Base-by-base conservation (phyloP, 495 filamentous ascomycete genomes). In the Penicillium robsamsonii region DNA sequence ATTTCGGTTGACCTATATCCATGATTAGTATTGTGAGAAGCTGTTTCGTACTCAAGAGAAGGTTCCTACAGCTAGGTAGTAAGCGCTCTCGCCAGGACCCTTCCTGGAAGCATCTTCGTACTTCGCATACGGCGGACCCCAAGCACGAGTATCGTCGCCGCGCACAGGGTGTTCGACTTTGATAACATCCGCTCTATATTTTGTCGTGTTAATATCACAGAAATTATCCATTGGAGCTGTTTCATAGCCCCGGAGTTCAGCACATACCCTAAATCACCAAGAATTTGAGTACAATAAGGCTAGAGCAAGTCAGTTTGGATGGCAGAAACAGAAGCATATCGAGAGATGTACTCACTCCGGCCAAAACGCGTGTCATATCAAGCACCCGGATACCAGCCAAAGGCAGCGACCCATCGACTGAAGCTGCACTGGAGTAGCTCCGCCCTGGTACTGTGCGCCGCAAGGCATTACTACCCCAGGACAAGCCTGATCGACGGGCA, bases 211-310 rank as follows among this genome's bases (percentile, higher is more conserved):
- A 53, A 37, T 13, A 11, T 27, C 1, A 37, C 18, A 17, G 5
- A 18, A 29, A 27, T 6, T 13, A 40, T 13, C 5, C 46, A 42
- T 27, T 35, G 37, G 22, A 50, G 47, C 43, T 48, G 24, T 13
- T 47, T 18, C 27, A 58, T 60, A 38, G 59, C 50, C 49, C 58
- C 62, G 15, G 33, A 43, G 37, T 24, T 41, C 17, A 9, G 27
- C 2, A 69, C 76, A 62, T 87, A 96, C 94, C 94, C 94, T 62
- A 98, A 78, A 70, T 98, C 94, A 59, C 94, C 94, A 10, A 98
- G 79, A 37, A 98, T 97, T 70, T 98, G 94, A 47, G 94, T 97
- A 63, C 92, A 96, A 68, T 97, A 97, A 60, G 94, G 94, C 94
- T 98, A 64, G 17, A 22, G n/a, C 25, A 46, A 58, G 63, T 69